These are phyloP conservation scores for Aspergillus terreus DNA, from an alignment of 2,329 filamentous ascomycete genomes.

Conservation along the genomic window DNA sequence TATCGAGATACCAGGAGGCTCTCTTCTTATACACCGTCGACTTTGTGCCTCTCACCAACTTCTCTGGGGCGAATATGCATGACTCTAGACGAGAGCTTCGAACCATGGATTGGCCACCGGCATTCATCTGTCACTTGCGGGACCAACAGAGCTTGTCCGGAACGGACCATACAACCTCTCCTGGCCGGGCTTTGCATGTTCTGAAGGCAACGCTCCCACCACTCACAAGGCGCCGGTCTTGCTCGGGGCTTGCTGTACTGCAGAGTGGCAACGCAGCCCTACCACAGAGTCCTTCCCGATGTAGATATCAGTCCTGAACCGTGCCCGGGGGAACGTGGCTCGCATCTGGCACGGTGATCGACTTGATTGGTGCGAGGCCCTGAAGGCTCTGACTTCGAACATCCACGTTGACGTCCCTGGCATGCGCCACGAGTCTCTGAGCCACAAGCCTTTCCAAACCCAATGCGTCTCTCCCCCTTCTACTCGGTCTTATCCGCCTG, in stretches of 20 bases:
- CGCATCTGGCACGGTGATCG: no score
- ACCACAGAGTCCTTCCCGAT: not conserved
- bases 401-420: no score
- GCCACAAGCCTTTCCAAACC: no score
- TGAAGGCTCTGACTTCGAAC: no score
- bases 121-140: not conserved
- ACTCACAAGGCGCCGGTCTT: not conserved
- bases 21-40: not conserved
- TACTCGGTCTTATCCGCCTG: no score
- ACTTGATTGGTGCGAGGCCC: no score
- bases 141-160: not conserved
- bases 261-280: not conserved
- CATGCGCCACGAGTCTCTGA: no score
- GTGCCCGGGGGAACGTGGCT: no score
- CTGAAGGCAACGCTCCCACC: not conserved
- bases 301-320: not conserved
- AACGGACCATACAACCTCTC: not conserved
- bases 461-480: no score
- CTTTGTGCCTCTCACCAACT: not conserved
- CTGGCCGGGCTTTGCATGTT: not conserved
- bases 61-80: not conserved
- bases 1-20: not conserved
- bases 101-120: not conserved
- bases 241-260: not conserved
- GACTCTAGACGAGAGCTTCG: not conserved